These are phyloP conservation scores for Calonectria pteridis DNA, from an alignment of 2,329 filamentous ascomycete genomes.

Conservation along the genomic window DNA sequence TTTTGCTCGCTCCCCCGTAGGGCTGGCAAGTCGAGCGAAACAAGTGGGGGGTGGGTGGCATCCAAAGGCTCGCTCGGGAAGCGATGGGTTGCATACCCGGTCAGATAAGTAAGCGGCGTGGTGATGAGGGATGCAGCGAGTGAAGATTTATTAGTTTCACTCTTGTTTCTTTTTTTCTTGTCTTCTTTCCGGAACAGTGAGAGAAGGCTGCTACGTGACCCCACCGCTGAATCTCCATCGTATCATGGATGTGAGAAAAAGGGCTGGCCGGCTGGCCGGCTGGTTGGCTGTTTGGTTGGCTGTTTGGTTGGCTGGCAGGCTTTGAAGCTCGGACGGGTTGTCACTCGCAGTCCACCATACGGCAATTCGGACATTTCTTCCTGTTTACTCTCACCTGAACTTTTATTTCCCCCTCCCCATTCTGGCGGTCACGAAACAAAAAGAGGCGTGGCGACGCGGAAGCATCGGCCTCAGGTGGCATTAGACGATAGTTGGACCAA, in stretches of 20 bases:
- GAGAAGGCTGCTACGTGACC: not conserved
- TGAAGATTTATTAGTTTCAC: not conserved
- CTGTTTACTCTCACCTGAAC: not conserved
- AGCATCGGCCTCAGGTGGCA: conserved; percentile 13
- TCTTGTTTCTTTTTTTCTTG: not conserved
- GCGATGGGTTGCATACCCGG: conserved; percentile 5
- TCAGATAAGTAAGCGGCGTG: conserved; percentile 18
- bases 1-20: conserved; percentile 5
- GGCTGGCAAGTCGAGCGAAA: conserved; percentile 18
- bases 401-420: not conserved
- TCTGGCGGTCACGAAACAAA: conserved; percentile 4
- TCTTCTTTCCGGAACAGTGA: not conserved
- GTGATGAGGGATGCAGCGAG: not conserved
- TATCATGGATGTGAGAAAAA: not conserved
- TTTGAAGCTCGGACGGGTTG: not conserved
- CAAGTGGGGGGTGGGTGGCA: not conserved
- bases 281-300: not conserved
- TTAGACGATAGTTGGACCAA: not conserved
- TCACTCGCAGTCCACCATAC: not conserved
- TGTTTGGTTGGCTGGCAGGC: not conserved
- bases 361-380: not conserved
- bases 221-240: conserved; percentile 8
- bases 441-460: not conserved
- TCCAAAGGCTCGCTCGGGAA: not conserved
- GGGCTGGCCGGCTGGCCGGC: not conserved